These are phyloP conservation scores for Saccharomycopsis synnaedendra DNA, from an alignment of 805 yeast genomes.

Conservation along the genomic window DNA sequence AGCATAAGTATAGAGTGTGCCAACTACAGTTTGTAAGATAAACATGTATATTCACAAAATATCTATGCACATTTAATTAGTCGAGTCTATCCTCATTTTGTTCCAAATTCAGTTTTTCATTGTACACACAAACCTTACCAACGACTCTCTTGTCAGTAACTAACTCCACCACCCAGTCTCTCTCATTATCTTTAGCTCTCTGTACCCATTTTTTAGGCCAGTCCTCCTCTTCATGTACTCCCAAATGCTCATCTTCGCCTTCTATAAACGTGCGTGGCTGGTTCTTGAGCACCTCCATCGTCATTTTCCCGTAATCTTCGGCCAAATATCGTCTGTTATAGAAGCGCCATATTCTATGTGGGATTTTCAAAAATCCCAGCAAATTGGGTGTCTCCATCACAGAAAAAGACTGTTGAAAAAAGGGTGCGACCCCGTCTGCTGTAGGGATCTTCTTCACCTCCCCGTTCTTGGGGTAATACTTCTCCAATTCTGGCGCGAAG, in stretches of 20 bases:
- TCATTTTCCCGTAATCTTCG: conserved; percentile 46
- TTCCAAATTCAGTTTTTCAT: not conserved
- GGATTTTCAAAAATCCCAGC: conserved; percentile 68
- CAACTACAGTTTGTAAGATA: not conserved
- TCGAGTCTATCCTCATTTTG: not conserved
- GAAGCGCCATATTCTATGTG: conserved; percentile 65
- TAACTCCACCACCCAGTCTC: conserved; percentile 84
- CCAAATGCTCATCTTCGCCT: conserved; percentile 27
- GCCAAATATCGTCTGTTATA: conserved; percentile 66
- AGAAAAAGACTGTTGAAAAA: conserved; percentile 67
- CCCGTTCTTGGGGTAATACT: conserved; percentile 17
- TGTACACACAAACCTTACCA: conserved; percentile 37
- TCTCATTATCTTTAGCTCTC: conserved; percentile 55
- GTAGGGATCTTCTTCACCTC: conserved; percentile 23
- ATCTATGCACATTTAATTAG: not conserved
- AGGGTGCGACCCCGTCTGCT: conserved; percentile 35
- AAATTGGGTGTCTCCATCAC: conserved; percentile 69
- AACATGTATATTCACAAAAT: not conserved
- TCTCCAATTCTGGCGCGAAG: conserved; percentile 50
- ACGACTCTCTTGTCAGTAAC: conserved; percentile 58
- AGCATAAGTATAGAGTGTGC: not conserved
- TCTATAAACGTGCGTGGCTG: conserved; percentile 42
- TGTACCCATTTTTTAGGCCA: conserved; percentile 87
- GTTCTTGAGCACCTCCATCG: conserved; percentile 39
- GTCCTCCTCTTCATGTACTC: conserved; percentile 58